A percentile compares a stretch with the other conserved stretches of the same genome.
Conservation (phyloP, 257 asterid genomes). For the Solanum neorickii region DNA sequence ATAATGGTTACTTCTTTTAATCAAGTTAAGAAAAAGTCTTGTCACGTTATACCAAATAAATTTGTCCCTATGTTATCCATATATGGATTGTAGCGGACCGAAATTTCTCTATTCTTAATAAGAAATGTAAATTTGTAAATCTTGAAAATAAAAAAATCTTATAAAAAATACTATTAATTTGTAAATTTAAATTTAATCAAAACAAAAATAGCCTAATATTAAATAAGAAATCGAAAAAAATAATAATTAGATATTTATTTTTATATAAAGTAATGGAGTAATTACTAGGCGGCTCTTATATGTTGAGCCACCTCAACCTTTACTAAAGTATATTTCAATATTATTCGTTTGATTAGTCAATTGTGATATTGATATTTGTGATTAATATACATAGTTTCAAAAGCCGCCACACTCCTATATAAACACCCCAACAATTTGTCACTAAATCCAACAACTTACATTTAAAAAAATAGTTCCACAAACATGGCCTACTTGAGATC, state of each 20-base stretch:
- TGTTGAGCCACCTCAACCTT: neutral
- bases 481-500: neutral
- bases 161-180: rapidly evolving
- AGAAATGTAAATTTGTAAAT: too few relatives aligned
- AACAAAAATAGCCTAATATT: rapidly evolving
- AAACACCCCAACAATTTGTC: neutral
- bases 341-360: neutral
- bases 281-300: neutral
- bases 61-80: neutral
- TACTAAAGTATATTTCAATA: neutral
- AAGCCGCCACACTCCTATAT: neutral
- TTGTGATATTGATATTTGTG: neutral
- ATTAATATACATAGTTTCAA: neutral
- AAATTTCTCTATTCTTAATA: too few relatives aligned
- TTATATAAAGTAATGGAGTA: neutral
- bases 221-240: neutral
- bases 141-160: neutral
- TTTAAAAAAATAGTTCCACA: neutral
- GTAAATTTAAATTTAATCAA: rapidly evolving
- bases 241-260: neutral
- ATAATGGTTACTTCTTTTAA: neutral
- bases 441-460: neutral
- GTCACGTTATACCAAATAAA: neutral
- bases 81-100: neutral
- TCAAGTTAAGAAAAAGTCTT: neutral